A percentile compares a stretch with the other conserved stretches of the same genome.
phyloP scores from a whole-genome alignment of 306 rosid species.

The Pyrus betulifolia region DNA sequence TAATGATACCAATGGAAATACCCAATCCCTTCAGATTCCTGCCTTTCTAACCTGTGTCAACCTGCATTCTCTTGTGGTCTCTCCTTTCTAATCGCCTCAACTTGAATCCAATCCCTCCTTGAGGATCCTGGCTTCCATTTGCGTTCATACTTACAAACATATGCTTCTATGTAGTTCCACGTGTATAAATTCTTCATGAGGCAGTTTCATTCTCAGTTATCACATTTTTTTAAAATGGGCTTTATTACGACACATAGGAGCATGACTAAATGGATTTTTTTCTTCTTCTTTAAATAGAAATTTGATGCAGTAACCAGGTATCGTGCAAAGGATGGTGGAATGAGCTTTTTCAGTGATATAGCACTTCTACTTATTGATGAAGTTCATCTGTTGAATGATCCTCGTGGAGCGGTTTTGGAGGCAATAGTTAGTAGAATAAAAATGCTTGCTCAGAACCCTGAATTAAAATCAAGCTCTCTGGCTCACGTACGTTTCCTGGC shows the following conservation, averaged over 20 bases:
- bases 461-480: constrained; percentile 63
- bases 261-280: constrained; percentile 16
- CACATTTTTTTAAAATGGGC: constrained; percentile 3
- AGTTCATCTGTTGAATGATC: constrained; percentile 93
- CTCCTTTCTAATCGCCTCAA: not conserved
- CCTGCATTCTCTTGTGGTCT: not conserved
- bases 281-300: constrained; percentile 43
- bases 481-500: constrained; percentile 75
- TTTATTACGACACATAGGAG: constrained; percentile 16
- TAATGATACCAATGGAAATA: not conserved
- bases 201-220: not conserved
- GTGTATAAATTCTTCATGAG: not conserved
- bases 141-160: not conserved
- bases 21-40: not conserved
- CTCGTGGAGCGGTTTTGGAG: constrained; percentile 95
- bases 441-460: constrained; percentile 69
- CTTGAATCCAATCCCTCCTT: not conserved
- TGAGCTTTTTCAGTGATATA: constrained; percentile 90
- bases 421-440: constrained; percentile 91
- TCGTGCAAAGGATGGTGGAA: constrained; percentile 71
- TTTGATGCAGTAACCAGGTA: constrained; percentile 89
- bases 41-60: not conserved
- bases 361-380: constrained; percentile 89
- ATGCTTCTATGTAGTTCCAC: not conserved
- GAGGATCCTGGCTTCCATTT: not conserved